A percentile compares a stretch with the other conserved stretches of the same genome.
Conservation (phyloP, 176 grass and related monocot species). For the Poa pratensis region DNA sequence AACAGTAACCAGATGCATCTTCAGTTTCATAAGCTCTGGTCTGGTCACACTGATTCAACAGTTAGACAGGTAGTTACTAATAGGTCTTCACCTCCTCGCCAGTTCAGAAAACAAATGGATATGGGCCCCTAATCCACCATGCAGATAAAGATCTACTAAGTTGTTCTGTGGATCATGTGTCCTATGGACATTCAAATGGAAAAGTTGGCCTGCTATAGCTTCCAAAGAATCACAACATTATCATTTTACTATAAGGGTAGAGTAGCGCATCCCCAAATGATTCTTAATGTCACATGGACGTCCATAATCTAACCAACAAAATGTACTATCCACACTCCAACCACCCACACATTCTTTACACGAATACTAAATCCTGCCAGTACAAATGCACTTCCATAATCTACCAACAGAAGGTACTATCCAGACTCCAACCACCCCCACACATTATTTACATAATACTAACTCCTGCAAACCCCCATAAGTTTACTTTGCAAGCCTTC, state of each 20-base stretch:
- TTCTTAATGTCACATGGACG: neutral
- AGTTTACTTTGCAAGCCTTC: constrained; percentile 28
- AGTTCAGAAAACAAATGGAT: neutral
- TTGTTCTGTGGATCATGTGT: neutral
- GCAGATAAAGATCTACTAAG: neutral
- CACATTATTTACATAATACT: neutral
- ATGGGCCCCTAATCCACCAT: neutral
- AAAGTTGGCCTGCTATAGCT: neutral
- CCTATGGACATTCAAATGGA: neutral
- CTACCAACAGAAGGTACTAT: constrained; percentile 1
- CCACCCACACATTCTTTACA: constrained; percentile 16
- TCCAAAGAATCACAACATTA: neutral
- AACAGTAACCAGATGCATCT: constrained; percentile 13
- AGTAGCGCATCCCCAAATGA: neutral
- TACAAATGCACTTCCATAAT: constrained; percentile 13
- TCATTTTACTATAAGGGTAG: neutral
- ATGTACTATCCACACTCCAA: constrained; percentile 14
- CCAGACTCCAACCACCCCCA: neutral
- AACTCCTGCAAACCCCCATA: neutral
- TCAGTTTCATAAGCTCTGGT: neutral
- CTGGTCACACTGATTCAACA: constrained; percentile 8
- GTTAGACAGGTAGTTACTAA: neutral
- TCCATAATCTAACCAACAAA: neutral
- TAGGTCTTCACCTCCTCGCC: neutral
- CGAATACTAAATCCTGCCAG: neutral